Percentiles rank a stretch among this genome's conserved stretches.
Conservation (phyloP, 164 flowering plant species). For the Nelumbo lutea region DNA sequence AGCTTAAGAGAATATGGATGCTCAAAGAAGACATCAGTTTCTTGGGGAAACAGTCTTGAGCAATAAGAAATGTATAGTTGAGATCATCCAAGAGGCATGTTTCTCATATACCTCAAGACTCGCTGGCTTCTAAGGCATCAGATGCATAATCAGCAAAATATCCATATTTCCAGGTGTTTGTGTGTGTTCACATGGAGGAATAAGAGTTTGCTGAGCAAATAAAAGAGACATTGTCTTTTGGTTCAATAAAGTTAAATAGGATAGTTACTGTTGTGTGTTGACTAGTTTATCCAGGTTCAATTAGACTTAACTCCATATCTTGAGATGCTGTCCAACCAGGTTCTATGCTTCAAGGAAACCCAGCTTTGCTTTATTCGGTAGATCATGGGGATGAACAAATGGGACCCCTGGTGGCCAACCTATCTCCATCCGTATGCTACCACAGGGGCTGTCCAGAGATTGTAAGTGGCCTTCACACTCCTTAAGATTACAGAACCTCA, state of each 20-base stretch:
- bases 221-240: neutral
- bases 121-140: no score
- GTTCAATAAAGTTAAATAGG: slow-evolving; percentile 14
- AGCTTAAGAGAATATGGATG: no score
- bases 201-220: neutral
- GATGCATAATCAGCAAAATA: neutral
- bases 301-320: slow-evolving; percentile 76
- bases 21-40: no score
- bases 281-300: slow-evolving; percentile 59
- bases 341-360: slow-evolving; percentile 97
- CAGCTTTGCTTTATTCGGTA: slow-evolving; percentile 91
- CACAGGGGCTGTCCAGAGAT: slow-evolving; percentile 80
- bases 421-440: slow-evolving; percentile 70
- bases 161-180: neutral
- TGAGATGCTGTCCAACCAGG: slow-evolving; percentile 93
- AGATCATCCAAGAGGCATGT: no score
- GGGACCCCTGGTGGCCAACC: slow-evolving; percentile 99
- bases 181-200: neutral
- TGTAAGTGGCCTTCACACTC: slow-evolving; percentile 87
- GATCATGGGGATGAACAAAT: slow-evolving; percentile 99
- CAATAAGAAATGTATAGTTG: no score
- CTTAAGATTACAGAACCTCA: slow-evolving; percentile 85
- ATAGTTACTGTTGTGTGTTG: slow-evolving; percentile 48
- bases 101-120: no score
- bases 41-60: no score